Percentiles rank a stretch among this genome's conserved stretches.
Conservation (phyloP, 129 eudicot species). For the Centella asiatica region DNA sequence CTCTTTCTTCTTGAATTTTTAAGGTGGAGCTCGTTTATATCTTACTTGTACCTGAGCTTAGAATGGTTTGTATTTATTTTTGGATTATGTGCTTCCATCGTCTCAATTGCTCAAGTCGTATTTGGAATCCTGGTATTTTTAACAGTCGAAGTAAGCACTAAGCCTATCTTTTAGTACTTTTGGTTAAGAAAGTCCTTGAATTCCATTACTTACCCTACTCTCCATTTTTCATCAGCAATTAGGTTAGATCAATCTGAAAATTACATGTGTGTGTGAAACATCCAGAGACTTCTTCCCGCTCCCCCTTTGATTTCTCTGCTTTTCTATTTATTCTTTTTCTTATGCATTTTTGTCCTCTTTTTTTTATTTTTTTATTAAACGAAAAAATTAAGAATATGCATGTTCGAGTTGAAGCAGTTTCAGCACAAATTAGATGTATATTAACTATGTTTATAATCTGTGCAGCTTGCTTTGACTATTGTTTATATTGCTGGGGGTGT, state of each 20-base stretch:
- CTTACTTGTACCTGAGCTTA: too few relatives aligned
- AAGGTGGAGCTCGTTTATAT: too few relatives aligned
- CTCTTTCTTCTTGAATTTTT: too few relatives aligned
- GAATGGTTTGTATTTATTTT: too few relatives aligned
- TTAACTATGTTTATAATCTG: constrained; percentile 6
- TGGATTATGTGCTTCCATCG: too few relatives aligned
- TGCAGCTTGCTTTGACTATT: constrained; percentile 79
- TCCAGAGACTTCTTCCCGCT: background rate
- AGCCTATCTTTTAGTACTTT: too few relatives aligned
- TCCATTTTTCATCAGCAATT: background rate
- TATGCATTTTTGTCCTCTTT: background rate
- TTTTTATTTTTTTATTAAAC: too few relatives aligned
- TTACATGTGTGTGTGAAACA: too few relatives aligned
- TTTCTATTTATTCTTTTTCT: background rate
- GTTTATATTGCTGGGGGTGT: constrained; percentile 90
- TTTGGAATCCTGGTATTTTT: too few relatives aligned
- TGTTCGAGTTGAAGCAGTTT: background rate
- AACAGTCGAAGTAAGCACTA: background rate
- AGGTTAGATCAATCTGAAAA: background rate
- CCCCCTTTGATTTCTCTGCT: too few relatives aligned
- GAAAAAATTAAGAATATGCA: background rate
- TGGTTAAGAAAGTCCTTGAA: too few relatives aligned
- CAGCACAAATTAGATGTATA: background rate
- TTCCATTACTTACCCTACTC: background rate
- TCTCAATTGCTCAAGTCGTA: too few relatives aligned